phyloP scores from a whole-genome alignment of 1,284 basidiomycete species.

The Volvariella surrecta region DNA sequence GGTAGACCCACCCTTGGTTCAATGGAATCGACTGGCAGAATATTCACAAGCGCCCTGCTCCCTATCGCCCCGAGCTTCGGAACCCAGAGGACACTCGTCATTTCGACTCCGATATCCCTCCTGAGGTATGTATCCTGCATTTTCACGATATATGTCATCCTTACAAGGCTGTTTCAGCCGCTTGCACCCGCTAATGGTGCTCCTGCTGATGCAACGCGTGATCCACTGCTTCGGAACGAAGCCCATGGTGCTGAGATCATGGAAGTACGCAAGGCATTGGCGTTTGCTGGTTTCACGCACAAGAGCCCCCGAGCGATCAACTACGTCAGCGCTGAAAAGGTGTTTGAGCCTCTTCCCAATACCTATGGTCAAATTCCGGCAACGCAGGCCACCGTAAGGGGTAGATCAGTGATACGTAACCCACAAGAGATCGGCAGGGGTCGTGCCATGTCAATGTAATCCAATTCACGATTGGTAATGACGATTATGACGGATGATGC shows the following conservation, averaged over 20 bases:
- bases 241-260: conserved; percentile 81
- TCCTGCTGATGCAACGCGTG: conserved; percentile 75
- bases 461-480: too few relatives aligned
- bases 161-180: conserved; percentile 46
- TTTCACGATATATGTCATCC: conserved; percentile 13
- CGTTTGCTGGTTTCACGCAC: conserved; percentile 86
- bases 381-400: conserved; percentile 36
- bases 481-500: too few relatives aligned
- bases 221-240: conserved; percentile 81
- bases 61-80: conserved; percentile 79
- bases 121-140: conserved; percentile 55
- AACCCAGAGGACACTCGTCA: conserved; percentile 82
- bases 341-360: conserved; percentile 50
- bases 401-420: conserved; percentile 51
- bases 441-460: conserved; percentile 72
- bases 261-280: conserved; percentile 84
- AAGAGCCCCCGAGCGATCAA: conserved; percentile 73
- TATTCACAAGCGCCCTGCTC: conserved; percentile 73
- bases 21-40: conserved; percentile 78
- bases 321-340: conserved; percentile 65
- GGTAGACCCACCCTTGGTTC: conserved; percentile 81
- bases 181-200: conserved; percentile 85
- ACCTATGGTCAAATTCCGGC: conserved; percentile 32
- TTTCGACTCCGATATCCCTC: conserved; percentile 89
- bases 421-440: conserved; percentile 52